Evolutionary conservation across 345 rosid genomes (phyloP), one percentile per base, ranked within the genome.

Genomic region (Corymbia maculata): DNA sequence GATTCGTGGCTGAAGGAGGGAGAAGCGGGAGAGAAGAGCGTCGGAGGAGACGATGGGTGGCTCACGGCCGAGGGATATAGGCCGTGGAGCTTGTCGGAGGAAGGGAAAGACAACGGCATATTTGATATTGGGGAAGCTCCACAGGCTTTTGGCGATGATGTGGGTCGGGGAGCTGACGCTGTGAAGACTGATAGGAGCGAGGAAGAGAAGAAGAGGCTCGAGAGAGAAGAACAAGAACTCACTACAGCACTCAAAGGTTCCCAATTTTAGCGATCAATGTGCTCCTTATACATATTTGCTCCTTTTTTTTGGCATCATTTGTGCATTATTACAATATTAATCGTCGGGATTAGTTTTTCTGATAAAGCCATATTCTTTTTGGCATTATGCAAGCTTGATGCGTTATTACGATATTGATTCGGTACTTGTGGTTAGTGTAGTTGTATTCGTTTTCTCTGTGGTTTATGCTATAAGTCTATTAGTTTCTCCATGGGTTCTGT

Each of bases 171-270:
- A 28, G 79, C 22, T 32, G 88, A 30, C 47, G 88, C 50, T 36
- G 92, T 30, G 47, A 91, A 91, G 87, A 93, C 80, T 50, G 91
- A 61, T 52, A 64, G 51, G 87, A 90, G 22, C 13, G 90, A 89
- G 87, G 93, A 91, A 70, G 92, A 94, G 92, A 75, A 93, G 92
- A 85, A 88, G 87, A 86, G 32, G 86, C 94, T 97, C 32, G 89
- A 93, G 89, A 89, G 75, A 52, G 98, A 95, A 89, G 96, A 95
- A 94, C 92, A 95, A 53, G 92, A 93, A 85, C 97, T 96, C 80
- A 85, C 89, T 89, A 90, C 93, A 75, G 61, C 94, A 36, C 90
- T 97, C 87, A 90, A 97, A 92, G 99, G 98, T 89, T 84, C 28
- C 19, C 11, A 85, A 86, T 32, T 52, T 87, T 30, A 32, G 52